Conservation (phyloP, 106 monocot genomes). For the Amphibolis antarctica region DNA sequence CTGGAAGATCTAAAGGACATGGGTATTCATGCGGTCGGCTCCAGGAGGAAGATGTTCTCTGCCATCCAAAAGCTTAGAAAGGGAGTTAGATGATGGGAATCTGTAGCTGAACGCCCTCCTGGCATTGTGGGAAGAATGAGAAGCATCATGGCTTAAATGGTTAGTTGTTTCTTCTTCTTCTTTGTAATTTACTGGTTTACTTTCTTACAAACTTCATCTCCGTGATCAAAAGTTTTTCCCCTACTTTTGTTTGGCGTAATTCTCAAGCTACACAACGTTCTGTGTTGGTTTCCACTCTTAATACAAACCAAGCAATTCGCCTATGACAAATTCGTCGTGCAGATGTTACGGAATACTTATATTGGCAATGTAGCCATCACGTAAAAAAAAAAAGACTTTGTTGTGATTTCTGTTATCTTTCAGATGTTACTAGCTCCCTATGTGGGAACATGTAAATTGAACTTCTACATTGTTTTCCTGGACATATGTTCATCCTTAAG, state of each 20-base stretch:
- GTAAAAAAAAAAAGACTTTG: too few species aligned
- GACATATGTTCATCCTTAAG: too few species aligned
- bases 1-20: slow-evolving; percentile 87
- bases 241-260: background rate
- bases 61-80: slow-evolving; percentile 76
- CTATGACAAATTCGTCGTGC: background rate
- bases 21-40: slow-evolving; percentile 87
- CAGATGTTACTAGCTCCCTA: too few species aligned
- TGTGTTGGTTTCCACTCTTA: background rate
- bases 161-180: background rate
- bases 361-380: too few species aligned
- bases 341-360: background rate
- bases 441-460: too few species aligned
- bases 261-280: background rate
- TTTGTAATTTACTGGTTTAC: background rate
- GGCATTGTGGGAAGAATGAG: background rate
- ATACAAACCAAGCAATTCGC: background rate
- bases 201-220: background rate
- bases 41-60: slow-evolving; percentile 74
- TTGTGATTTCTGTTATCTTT: too few species aligned
- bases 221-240: background rate
- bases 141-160: slow-evolving; percentile 1
- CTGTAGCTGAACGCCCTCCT: too few species aligned
- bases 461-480: too few species aligned
- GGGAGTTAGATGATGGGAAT: slow-evolving; percentile 6